Conservation (phyloP, 257 asterid genomes). For the Fraxinus quadrangulata region DNA sequence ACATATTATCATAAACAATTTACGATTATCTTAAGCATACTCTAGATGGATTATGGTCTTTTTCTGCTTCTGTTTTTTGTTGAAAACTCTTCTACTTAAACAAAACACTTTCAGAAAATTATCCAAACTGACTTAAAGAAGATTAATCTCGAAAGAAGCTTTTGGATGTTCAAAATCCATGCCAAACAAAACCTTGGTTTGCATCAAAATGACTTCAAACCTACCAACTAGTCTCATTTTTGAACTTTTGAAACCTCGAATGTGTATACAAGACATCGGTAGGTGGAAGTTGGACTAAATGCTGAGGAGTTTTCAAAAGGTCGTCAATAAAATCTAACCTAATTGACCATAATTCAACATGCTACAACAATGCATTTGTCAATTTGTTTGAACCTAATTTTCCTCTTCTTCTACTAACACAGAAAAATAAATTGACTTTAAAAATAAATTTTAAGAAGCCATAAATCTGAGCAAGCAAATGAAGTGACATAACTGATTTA, state of each 20-base stretch:
- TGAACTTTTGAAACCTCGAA: background rate
- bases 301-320: background rate
- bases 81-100: no score
- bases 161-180: no score
- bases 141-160: no score
- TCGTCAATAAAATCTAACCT: background rate
- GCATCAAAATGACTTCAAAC: background rate
- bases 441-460: background rate
- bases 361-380: background rate
- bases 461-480: background rate
- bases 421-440: background rate
- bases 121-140: no score
- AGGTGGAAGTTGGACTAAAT: background rate
- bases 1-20: background rate
- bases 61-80: no score
- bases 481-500: background rate
- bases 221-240: background rate
- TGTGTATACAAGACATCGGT: background rate
- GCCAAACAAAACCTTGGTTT: no score
- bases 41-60: background rate
- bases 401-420: background rate
- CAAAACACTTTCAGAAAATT: no score
- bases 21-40: background rate
- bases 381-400: background rate
- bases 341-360: background rate